phyloP scores from a whole-genome alignment of 2,329 filamentous ascomycete species.

The Alternaria postmessia region DNA sequence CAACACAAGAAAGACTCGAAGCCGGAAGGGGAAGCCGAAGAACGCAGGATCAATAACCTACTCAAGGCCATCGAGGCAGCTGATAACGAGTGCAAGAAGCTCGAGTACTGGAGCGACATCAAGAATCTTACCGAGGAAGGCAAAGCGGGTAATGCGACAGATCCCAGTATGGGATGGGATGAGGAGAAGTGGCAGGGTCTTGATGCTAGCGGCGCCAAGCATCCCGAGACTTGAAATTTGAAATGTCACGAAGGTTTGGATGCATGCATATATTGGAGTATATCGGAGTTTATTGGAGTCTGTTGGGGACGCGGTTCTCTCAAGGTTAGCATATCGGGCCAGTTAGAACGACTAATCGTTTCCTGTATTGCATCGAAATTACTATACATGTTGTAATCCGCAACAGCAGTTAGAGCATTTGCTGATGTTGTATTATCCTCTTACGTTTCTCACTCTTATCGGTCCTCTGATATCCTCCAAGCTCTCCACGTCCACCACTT shows the following conservation, averaged over 20 bases:
- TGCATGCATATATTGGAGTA: slow-evolving; percentile 13
- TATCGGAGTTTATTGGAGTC: background rate
- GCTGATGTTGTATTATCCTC: background rate
- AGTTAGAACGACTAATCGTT: slow-evolving; percentile 4
- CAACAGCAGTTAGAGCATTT: background rate
- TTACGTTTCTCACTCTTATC: slow-evolving; percentile 52
- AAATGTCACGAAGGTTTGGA: background rate
- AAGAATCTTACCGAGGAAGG: slow-evolving; percentile 54
- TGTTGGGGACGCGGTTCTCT: slow-evolving; percentile 1
- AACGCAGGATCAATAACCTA: slow-evolving; percentile 71
- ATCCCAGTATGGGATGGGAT: slow-evolving; percentile 46
- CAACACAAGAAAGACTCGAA: slow-evolving; percentile 54
- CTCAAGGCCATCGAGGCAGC: slow-evolving; percentile 76
- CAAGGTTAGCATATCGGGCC: slow-evolving; percentile 12
- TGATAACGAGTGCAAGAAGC: slow-evolving; percentile 78
- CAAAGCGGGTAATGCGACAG: slow-evolving; percentile 43
- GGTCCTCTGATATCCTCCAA: slow-evolving; percentile 56
- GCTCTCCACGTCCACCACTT: slow-evolving; percentile 46
- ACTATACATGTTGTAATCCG: slow-evolving; percentile 13
- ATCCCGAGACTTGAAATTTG: slow-evolving; percentile 29
- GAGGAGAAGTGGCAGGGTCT: slow-evolving; percentile 50
- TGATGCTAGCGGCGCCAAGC: slow-evolving; percentile 47
- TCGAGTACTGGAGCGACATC: slow-evolving; percentile 87
- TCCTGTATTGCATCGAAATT: slow-evolving; percentile 10
- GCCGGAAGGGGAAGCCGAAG: slow-evolving; percentile 56